phyloP scores from a whole-genome alignment of 371 early-diverging fungal genomes.

The Rhizopus stolonifer region DNA sequence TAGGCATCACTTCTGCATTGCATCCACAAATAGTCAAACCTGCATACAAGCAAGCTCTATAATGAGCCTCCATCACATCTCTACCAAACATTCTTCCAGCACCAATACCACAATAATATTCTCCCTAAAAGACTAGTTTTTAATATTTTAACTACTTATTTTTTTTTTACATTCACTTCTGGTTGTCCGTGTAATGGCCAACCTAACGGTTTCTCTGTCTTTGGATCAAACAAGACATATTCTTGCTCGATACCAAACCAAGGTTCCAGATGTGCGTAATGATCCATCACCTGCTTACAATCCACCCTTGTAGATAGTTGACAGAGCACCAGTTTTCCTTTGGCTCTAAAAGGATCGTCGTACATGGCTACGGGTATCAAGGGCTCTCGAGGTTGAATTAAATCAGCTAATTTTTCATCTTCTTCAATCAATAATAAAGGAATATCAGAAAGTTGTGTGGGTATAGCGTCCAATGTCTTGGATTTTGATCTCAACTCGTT shows the following conservation, averaged over 20 bases:
- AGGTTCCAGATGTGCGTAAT: constrained; percentile 43
- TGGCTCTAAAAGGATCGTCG: constrained; percentile 54
- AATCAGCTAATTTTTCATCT: background rate
- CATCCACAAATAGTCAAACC: constrained; percentile 48
- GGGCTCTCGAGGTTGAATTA: background rate
- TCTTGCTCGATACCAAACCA: constrained; percentile 68
- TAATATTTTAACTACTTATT: background rate
- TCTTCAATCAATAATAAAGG: constrained; percentile 34
- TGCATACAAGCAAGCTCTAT: constrained; percentile 58
- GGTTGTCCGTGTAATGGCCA: constrained; percentile 55
- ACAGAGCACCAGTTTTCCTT: constrained; percentile 49
- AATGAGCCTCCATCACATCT: constrained; percentile 62
- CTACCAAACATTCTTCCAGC: constrained; percentile 54
- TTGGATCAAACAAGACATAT: constrained; percentile 53
- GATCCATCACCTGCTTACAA: constrained; percentile 43
- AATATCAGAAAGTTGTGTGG: constrained; percentile 37
- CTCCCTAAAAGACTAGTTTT: constrained; percentile 20
- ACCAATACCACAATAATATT: constrained; percentile 64
- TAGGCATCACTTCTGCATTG: constrained; percentile 54
- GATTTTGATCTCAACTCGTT: constrained; percentile 38
- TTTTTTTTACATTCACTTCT: constrained; percentile 38
- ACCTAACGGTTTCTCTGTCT: constrained; percentile 37
- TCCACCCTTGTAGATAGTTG: constrained; percentile 46
- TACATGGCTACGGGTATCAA: constrained; percentile 52
- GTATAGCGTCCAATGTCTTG: constrained; percentile 39